Evolutionary conservation across 495 filamentous ascomycete species (phyloP), one percentile per base, ranked within the genome.

Genomic region (Aspergillus asperescens): DNA sequence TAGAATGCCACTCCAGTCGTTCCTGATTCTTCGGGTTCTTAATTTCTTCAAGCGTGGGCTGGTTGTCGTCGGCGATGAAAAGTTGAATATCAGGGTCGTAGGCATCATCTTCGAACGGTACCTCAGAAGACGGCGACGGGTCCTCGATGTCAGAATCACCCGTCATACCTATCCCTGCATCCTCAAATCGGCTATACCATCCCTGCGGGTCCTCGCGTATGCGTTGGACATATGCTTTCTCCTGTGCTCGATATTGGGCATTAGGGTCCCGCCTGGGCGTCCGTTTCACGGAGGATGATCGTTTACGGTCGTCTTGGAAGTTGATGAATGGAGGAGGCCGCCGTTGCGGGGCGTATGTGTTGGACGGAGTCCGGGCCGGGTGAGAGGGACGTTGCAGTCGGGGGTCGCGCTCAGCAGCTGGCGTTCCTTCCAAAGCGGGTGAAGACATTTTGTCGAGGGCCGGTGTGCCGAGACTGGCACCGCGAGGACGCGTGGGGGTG

Each of bases 1-100:
- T 98, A 4, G 88, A 86, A 71, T 98, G 92, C 93, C 93, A 98
- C 69, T 98, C 94, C 23, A 98, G 73, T 31, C 93, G 77, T 67
- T 97, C 93, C 46, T 93, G 81, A 62, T 93, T 97, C 57, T 81
- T 83, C 1, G 88, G 86, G 57, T 94, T 86, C 72, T 85, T 86
- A 28, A 96, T 73, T 65, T 98, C 94, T 52, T 96, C 93, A 24
- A 86, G 69, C 4, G 89, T 90, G 3, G 91, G 89, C 58, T 94
- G 84, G 54, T 87, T 86, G 51, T 95, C 88, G 49, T 89, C 85
- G 27, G 85, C 79, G 57, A 92, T 86, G 62, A 95, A 95, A 50
- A 97, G 79, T 62, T 96, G 83, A 23, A 88, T 91, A 62, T 97
- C 93, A 48, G 90, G 88, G 59, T 97, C 91, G 68, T 94, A 95